Evolutionary conservation across 176 grass and related monocot species (phyloP), one percentile per base, ranked within the genome.

Genomic region (Oryza brachyantha): DNA sequence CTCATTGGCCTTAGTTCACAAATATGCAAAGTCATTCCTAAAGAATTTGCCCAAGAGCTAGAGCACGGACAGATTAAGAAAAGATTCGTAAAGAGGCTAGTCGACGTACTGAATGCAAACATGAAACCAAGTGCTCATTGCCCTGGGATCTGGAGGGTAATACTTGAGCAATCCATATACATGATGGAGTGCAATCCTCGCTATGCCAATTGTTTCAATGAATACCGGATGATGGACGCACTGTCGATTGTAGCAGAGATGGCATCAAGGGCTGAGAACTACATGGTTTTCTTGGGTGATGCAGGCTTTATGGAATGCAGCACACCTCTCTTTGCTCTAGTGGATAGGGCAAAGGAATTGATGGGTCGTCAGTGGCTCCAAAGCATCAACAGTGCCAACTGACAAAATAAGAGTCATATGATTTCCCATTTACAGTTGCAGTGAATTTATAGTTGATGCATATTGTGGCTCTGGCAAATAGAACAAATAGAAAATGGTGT

Each of bases 101-200:
- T 66, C 0, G n/a, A 36, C 1, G 8, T 0, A 25, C 29, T 54
- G 29, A 78, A 54, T 52, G 42, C 41, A 78, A 66, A 78, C 4
- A 77, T 0, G 17, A n/a, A 64, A 64, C 59, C 27, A 29, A 43
- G 10, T 22, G 58, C 10, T 31, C 0, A 62, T 31, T 76, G 37
- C 59, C 74, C 73, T n/a, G 58, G 73, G 57, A 62, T 76, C 73
- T 11, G 73, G 7, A 76, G 73, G 57, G 55, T 76, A 9, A 76
- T 76, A 76, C 37, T 76, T 62, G 57, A 76, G 57, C 58, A 76
- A n/a, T 16, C 26, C 13, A 76, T 76, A 29, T 13, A 61, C 37
- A 41, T 62, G 75, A 10, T 43, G 29, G 61, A 66, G 75, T 66
- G 1, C 62, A 66, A 36, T 66, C 52, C 13, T 54, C 42, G 0